These are phyloP conservation scores for Trametes pubescens DNA, from an alignment of 1,284 basidiomycete genomes.

Conservation along the genomic window DNA sequence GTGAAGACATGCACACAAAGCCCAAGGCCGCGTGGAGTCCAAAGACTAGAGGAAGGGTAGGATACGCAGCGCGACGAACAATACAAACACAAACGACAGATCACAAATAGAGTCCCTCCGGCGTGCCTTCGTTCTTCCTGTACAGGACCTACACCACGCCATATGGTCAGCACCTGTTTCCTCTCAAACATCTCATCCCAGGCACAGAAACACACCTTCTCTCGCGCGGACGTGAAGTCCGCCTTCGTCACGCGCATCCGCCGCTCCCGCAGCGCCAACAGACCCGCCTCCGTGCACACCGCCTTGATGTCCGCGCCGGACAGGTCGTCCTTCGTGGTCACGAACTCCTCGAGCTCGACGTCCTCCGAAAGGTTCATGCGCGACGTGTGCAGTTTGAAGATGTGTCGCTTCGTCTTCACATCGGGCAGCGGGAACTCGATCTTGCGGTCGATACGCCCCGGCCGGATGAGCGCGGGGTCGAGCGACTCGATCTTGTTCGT, in stretches of 20 bases:
- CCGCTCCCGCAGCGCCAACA: constrained; percentile 93
- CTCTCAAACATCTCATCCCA: neutral
- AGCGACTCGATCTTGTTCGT: constrained; percentile 95
- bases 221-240: constrained; percentile 87
- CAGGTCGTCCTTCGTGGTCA: constrained; percentile 96
- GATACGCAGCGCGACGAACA: constrained; percentile 27
- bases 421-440: constrained; percentile 97
- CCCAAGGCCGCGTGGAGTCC: neutral
- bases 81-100: constrained; percentile 31
- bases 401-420: constrained; percentile 96
- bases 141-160: constrained; percentile 72
- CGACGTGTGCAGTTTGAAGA: constrained; percentile 97
- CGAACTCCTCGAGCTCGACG: constrained; percentile 96
- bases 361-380: constrained; percentile 94
- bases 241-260: constrained; percentile 96
- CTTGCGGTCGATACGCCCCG: constrained; percentile 98
- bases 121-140: constrained; percentile 94
- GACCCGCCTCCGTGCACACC: constrained; percentile 95
- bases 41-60: constrained; percentile 24
- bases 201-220: constrained; percentile 69
- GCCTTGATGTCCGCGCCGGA: constrained; percentile 99
- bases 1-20: neutral
- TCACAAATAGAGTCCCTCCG: constrained; percentile 83
- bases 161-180: constrained; percentile 21
- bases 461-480: constrained; percentile 96